phyloP scores from a whole-genome alignment of 139 green algal species.

The Tetratostichococcus sp. region DNA sequence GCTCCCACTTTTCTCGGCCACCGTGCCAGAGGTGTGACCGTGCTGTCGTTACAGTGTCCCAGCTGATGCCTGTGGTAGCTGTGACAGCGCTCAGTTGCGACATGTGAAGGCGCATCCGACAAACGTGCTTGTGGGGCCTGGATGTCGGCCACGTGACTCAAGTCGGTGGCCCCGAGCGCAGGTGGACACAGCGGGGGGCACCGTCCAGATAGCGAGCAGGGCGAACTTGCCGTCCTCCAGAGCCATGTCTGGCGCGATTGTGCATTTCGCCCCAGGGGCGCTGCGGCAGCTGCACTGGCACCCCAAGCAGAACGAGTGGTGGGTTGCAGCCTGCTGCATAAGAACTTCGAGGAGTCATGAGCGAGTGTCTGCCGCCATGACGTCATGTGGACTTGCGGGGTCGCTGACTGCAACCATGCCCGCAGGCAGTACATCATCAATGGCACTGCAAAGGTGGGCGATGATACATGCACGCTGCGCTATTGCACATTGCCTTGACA shows the following conservation, averaged over 20 bases:
- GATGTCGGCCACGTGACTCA: too few relatives aligned
- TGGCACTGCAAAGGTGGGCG: slow-evolving; percentile 6
- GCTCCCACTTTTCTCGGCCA: neutral
- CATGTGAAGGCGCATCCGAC: too few relatives aligned
- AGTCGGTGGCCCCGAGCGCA: neutral
- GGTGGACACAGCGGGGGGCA: slow-evolving; percentile 10
- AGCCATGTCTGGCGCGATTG: slow-evolving; percentile 7
- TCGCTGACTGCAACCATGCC: too few relatives aligned
- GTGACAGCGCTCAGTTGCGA: too few relatives aligned
- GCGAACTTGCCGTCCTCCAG: slow-evolving; percentile 3
- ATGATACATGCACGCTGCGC: neutral
- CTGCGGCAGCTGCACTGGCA: slow-evolving; percentile 27
- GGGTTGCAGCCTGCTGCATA: too few relatives aligned
- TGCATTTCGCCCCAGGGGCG: slow-evolving; percentile 7
- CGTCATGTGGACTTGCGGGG: too few relatives aligned
- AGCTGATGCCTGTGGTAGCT: too few relatives aligned
- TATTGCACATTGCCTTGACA: too few relatives aligned
- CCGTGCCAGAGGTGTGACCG: slow-evolving; percentile 1
- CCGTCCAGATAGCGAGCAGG: neutral
- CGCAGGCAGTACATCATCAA: slow-evolving; percentile 20
- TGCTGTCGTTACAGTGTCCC: too few relatives aligned
- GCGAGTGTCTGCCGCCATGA: too few relatives aligned
- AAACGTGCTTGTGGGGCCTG: too few relatives aligned
- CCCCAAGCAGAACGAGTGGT: slow-evolving; percentile 12
- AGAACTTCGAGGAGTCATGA: too few relatives aligned